phyloP scores from a whole-genome alignment of 108 stramenopile species.

The Cyclostephanos invisitatus region DNA sequence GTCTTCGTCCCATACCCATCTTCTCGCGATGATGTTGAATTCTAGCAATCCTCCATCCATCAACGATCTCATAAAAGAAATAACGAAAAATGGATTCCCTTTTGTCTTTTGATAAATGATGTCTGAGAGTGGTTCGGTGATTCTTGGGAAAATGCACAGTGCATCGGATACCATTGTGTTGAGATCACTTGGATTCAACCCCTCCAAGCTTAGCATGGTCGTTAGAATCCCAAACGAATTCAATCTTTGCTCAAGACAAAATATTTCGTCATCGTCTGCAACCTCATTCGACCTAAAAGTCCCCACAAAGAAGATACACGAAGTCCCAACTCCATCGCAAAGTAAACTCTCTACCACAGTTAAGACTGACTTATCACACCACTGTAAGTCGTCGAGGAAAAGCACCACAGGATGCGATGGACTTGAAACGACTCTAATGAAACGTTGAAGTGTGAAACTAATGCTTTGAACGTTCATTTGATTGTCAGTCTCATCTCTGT shows the following conservation, averaged over 20 bases:
- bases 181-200: constrained; percentile 25
- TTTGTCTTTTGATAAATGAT: constrained; percentile 34
- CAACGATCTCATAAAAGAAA: constrained; percentile 32
- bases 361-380: constrained; percentile 30
- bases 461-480: constrained; percentile 35
- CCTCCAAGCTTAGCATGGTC: constrained; percentile 14
- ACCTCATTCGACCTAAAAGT: constrained; percentile 34
- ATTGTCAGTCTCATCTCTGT: neutral
- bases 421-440: too few relatives aligned
- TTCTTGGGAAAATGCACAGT: constrained; percentile 9
- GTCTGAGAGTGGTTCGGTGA: constrained; percentile 11
- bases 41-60: constrained; percentile 17
- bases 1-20: constrained; percentile 42
- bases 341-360: constrained; percentile 33
- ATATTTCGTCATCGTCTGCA: constrained; percentile 23
- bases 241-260: constrained; percentile 20
- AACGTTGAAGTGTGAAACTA: constrained; percentile 33
- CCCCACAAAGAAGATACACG: constrained; percentile 42
- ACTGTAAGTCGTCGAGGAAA: constrained; percentile 44
- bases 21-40: constrained; percentile 12
- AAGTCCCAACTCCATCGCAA: constrained; percentile 14
- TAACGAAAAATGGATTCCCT: constrained; percentile 39
- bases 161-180: constrained; percentile 1
- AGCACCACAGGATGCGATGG: constrained; percentile 11
- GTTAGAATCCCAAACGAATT: constrained; percentile 7